phyloP scores from a whole-genome alignment of 805 yeast species.

The Kodamaea lidongshanica region DNA sequence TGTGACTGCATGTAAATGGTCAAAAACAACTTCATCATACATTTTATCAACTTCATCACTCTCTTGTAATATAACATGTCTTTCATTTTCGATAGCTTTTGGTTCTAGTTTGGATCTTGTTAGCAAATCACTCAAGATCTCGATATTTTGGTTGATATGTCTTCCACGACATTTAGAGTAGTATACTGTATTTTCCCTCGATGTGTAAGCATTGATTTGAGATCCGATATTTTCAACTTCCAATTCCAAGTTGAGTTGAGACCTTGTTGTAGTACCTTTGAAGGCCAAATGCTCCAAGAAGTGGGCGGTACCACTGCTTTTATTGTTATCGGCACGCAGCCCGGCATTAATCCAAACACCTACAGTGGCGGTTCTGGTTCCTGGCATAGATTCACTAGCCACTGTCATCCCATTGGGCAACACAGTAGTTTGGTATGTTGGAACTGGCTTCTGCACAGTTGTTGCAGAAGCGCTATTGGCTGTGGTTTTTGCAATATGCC shows the following conservation, averaged over 20 bases:
- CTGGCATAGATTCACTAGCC: constrained; percentile 84
- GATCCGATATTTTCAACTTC: constrained; percentile 96
- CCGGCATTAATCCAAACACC: constrained; percentile 99
- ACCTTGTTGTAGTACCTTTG: constrained; percentile 81
- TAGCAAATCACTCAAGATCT: constrained; percentile 81
- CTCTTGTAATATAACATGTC: constrained; percentile 94
- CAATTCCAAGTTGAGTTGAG: constrained; percentile 77
- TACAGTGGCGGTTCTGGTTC: constrained; percentile 89
- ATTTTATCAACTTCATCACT: constrained; percentile 96
- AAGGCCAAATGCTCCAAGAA: constrained; percentile 94
- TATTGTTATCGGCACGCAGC: constrained; percentile 86
- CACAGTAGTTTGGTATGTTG: constrained; percentile 52
- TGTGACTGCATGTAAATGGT: constrained; percentile 89
- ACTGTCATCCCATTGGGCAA: constrained; percentile 91
- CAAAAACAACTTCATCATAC: constrained; percentile 98
- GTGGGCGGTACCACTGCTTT: constrained; percentile 92
- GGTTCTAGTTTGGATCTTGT: constrained; percentile 80
- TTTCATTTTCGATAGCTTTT: constrained; percentile 86
- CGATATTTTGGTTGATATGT: constrained; percentile 81
- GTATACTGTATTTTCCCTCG: constrained; percentile 95
- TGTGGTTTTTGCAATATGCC: constrained; percentile 1
- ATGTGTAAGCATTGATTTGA: constrained; percentile 96
- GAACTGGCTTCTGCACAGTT: constrained; percentile 10
- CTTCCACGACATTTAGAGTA: constrained; percentile 80
- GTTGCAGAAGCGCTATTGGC: constrained; percentile 4